phyloP scores from a whole-genome alignment of 2,329 filamentous ascomycete genomes.

The Aspergillus uvarum region DNA sequence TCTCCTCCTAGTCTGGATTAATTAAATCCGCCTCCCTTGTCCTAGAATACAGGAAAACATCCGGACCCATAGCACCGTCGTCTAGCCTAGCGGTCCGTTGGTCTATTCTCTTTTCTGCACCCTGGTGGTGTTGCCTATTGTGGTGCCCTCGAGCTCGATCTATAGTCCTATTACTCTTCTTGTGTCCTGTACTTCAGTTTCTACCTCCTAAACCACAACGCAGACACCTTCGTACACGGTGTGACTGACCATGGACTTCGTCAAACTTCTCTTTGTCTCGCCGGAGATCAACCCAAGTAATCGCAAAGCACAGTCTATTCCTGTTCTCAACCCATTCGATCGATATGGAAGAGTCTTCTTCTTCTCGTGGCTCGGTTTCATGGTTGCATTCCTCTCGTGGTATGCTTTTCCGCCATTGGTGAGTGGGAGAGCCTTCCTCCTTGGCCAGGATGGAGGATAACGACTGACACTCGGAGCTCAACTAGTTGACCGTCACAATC shows the following conservation, averaged over 20 bases:
- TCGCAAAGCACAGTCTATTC: conserved; percentile 76
- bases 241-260: conserved; percentile 21
- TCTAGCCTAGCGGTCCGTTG: conserved; percentile 1
- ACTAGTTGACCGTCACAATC: conserved; percentile 70
- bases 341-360: conserved; percentile 85
- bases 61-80: background rate
- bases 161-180: background rate
- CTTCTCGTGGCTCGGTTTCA: conserved; percentile 84
- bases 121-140: conserved; percentile 2
- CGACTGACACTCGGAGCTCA: conserved; percentile 19
- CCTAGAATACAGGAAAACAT: background rate
- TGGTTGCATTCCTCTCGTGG: conserved; percentile 85
- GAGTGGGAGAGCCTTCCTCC: conserved; percentile 34
- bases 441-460: background rate
- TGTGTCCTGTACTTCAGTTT: background rate
- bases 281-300: conserved; percentile 82
- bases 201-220: background rate
- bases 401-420: conserved; percentile 87
- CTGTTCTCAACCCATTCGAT: conserved; percentile 73
- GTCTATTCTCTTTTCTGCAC: background rate
- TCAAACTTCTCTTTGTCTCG: conserved; percentile 40
- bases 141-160: background rate
- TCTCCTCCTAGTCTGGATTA: background rate
- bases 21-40: background rate
- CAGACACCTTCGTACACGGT: background rate